Base-by-base conservation (phyloP, 345 rosid species). In the Syzygium aromaticum region DNA sequence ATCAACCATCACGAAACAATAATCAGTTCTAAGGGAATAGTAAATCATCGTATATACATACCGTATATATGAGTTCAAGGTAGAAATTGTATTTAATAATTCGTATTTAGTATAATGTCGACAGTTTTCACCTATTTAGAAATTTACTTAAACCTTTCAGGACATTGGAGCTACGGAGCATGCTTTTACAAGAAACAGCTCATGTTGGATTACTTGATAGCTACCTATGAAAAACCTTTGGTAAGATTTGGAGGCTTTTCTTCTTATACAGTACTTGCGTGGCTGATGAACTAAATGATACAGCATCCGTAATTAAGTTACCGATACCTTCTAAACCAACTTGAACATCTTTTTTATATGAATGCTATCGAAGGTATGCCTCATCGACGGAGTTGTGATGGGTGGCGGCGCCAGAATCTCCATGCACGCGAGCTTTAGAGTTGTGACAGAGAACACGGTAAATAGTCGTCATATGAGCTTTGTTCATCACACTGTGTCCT, bases 91-190 rank as follows among this genome's bases (percentile, higher is more conserved):
- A 27, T 25, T 25, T 59, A 59, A 59, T 59, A 3, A 27, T n/a
- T 63, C 16, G n/a, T 33, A 33, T 63, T 63, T 14, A 8, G 6
- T 4, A 30, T n/a, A 28, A 63, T 16, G 15, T 64, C 30, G 21
- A 30, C 22, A 15, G 22, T 28, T 64, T 17, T 11, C 77, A 64
- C 77, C 77, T 64, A 64, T 30, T 28, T 28, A 9, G 4, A 57
- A 33, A 33, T 33, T 64, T 28, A 28, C 77, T 28, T 17, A 30
- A 64, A 64, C 11, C 40, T 5, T 80, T 46, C 84, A 88, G 90
- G 90, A 28, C 90, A 88, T 86, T 88, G 90, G 90, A 88, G 86
- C 28, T 88, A 28, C 73, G 90, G 86, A 38, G 86, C 88, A 43
- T 53, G 52, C 19, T 88, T 30, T 54, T 89, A 84, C 85, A 73